phyloP scores from a whole-genome alignment of 2,329 filamentous ascomycete species.

The Penicillium sclerotiorum region DNA sequence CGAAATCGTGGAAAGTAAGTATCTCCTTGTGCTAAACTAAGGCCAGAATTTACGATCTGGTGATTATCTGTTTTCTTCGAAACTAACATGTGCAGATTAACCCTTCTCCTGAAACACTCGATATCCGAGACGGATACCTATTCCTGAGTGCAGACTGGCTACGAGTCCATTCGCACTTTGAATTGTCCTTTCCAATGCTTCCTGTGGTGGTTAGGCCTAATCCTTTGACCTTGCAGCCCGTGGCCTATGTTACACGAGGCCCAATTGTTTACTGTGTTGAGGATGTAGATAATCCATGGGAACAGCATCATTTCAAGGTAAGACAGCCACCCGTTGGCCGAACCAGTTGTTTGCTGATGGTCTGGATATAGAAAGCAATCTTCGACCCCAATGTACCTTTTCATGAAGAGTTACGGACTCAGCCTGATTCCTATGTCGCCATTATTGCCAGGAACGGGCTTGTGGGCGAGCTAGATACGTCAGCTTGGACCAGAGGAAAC shows the following conservation, averaged over 20 bases:
- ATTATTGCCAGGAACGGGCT: conserved; percentile 18
- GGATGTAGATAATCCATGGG: conserved; percentile 61
- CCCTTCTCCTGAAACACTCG: conserved; percentile 34
- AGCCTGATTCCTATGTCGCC: conserved; percentile 18
- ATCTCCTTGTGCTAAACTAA: background rate
- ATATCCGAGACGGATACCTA: conserved; percentile 55
- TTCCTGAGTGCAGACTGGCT: conserved; percentile 48
- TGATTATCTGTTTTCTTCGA: background rate
- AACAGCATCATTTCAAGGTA: conserved; percentile 50
- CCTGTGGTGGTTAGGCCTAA: conserved; percentile 57
- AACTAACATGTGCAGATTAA: conserved; percentile 30
- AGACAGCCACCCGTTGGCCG: too few relatives aligned
- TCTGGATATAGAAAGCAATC: conserved; percentile 11
- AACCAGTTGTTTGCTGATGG: too few relatives aligned
- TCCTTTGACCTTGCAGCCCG: conserved; percentile 60
- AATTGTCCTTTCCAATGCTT: conserved; percentile 51
- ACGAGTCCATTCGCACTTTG: conserved; percentile 45
- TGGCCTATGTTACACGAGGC: conserved; percentile 57
- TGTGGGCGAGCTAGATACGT: conserved; percentile 32
- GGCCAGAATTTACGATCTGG: too few relatives aligned
- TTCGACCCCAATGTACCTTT: conserved; percentile 15
- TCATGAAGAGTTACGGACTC: conserved; percentile 13
- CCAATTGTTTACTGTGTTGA: conserved; percentile 65
- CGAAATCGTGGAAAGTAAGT: conserved; percentile 16
- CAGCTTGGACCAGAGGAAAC: conserved; percentile 26